Evolutionary conservation across 1,284 basidiomycete species (phyloP).

Genomic region (Moesziomyces aphidis): DNA sequence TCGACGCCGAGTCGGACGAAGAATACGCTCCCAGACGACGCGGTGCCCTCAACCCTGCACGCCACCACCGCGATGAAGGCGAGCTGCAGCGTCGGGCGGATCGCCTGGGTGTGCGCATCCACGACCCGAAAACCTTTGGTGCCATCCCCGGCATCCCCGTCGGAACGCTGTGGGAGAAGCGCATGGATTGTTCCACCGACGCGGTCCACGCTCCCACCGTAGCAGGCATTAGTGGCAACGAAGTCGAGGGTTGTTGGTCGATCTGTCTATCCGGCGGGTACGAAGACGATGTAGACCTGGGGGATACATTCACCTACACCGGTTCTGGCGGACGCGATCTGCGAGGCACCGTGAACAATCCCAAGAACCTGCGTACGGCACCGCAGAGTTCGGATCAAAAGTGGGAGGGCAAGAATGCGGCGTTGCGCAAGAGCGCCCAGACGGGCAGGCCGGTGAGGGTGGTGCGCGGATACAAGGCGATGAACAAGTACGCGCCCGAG

Average conservation of each 20-base stretch:
- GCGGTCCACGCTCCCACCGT: constrained; percentile 74
- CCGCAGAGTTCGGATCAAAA: constrained; percentile 82
- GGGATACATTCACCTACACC: constrained; percentile 78
- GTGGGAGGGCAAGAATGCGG: constrained; percentile 80
- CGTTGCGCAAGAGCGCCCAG: constrained; percentile 76
- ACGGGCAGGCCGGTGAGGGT: constrained; percentile 82
- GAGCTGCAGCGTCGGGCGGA: constrained; percentile 22
- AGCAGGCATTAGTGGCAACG: constrained; percentile 78
- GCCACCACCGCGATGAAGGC: not conserved
- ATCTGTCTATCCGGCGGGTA: constrained; percentile 82
- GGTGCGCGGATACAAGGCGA: constrained; percentile 82
- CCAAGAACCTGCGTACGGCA: constrained; percentile 82
- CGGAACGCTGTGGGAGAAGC: constrained; percentile 43
- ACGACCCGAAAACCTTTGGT: constrained; percentile 55
- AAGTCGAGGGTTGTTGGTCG: constrained; percentile 77
- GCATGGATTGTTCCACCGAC: constrained; percentile 47
- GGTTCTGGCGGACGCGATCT: constrained; percentile 79
- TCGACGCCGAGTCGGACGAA: constrained; percentile 8
- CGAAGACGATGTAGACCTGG: constrained; percentile 83
- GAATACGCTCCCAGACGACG: not conserved
- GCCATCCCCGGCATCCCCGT: constrained; percentile 68
- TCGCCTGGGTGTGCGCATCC: constrained; percentile 32
- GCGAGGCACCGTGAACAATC: constrained; percentile 79
- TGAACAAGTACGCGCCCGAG: constrained; percentile 68
- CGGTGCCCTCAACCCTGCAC: constrained; percentile 11